phyloP scores from a whole-genome alignment of 192 early-diverging fungal species.

The Ramicandelaber brevisporus region DNA sequence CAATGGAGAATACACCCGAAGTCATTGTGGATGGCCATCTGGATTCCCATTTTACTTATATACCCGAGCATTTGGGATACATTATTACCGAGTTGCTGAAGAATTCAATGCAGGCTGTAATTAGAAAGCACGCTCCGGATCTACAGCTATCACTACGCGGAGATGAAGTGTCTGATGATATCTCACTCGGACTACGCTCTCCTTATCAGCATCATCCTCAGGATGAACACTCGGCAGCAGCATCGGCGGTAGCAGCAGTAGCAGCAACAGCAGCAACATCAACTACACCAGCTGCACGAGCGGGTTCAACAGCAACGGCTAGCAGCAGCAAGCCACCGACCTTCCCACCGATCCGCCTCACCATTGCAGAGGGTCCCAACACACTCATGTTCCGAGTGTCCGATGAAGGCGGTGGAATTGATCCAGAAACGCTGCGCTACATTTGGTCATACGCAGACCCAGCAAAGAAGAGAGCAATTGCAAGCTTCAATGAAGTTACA shows the following conservation, averaged over 20 bases:
- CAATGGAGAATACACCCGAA: constrained; percentile 27
- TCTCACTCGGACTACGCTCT: constrained; percentile 2
- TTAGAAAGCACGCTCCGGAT: constrained; percentile 18
- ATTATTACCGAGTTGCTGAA: constrained; percentile 77
- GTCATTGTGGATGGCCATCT: constrained; percentile 46
- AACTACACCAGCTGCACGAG: too few species aligned
- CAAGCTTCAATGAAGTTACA: constrained; percentile 46
- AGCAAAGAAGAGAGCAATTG: constrained; percentile 25
- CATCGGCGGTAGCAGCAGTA: too few species aligned
- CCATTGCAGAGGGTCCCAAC: constrained; percentile 42
- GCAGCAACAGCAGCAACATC: too few species aligned
- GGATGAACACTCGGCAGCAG: too few species aligned
- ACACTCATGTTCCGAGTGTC: constrained; percentile 78
- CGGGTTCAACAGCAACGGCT: constrained; percentile 1
- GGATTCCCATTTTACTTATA: constrained; percentile 64
- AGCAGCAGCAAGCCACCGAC: too few species aligned
- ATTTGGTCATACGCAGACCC: constrained; percentile 65
- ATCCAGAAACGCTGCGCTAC: constrained; percentile 24
- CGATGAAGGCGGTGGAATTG: constrained; percentile 80
- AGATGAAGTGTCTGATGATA: too few species aligned
- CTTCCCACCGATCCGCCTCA: constrained; percentile 64
- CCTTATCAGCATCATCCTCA: constrained; percentile 1
- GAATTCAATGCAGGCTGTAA: constrained; percentile 56
- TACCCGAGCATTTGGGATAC: constrained; percentile 87
- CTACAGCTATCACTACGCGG: constrained; percentile 4